These are phyloP conservation scores for Centaurea solstitialis DNA, from an alignment of 129 eudicot species.

Conservation along the genomic window DNA sequence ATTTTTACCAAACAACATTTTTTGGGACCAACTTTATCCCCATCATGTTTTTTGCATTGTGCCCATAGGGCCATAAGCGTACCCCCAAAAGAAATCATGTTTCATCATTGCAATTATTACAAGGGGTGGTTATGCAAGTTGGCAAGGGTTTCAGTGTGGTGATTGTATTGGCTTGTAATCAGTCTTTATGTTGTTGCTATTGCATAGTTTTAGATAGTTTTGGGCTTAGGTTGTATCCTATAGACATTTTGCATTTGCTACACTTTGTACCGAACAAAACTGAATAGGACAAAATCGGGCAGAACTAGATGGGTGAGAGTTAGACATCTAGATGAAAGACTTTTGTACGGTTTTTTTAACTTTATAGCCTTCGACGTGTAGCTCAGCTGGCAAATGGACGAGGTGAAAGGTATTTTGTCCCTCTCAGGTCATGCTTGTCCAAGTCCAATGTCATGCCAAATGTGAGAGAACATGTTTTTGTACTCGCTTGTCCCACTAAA, in stretches of 20 bases:
- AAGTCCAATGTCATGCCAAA: no score
- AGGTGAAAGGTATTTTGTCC: no score
- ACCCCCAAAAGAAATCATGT: slow-evolving; percentile 14
- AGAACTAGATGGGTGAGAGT: neutral
- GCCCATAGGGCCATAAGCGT: neutral
- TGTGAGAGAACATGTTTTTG: no score
- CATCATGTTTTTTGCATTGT: neutral
- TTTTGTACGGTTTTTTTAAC: neutral
- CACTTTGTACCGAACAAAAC: neutral
- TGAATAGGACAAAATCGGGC: neutral
- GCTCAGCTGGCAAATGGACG: no score
- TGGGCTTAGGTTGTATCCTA: neutral
- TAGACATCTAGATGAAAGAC: neutral
- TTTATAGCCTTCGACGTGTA: neutral
- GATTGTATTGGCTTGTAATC: neutral
- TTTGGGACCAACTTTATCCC: neutral
- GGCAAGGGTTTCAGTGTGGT: neutral
- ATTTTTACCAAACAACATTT: neutral
- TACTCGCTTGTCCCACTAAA: no score
- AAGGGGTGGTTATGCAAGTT: slow-evolving; percentile 4
- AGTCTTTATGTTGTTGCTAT: neutral
- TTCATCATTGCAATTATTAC: slow-evolving; percentile 2
- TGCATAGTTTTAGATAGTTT: neutral
- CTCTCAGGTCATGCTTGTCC: no score
- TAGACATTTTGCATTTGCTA: neutral